Conservation (phyloP, 768 basidiomycete genomes). For the Naganishia kalamii region DNA sequence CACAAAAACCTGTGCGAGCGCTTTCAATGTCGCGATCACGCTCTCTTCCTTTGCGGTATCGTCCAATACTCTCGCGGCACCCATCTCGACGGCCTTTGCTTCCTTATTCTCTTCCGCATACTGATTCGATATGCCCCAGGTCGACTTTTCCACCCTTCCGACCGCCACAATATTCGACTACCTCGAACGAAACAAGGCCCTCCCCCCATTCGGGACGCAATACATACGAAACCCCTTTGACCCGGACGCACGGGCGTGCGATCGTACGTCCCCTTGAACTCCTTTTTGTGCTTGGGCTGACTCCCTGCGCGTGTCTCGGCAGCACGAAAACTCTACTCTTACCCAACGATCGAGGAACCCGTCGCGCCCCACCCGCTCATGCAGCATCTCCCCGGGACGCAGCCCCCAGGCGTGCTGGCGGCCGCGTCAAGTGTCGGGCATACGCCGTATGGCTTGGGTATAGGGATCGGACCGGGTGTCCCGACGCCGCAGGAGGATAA, state of each 20-base stretch:
- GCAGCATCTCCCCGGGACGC: conserved; percentile 10
- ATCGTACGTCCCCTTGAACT: conserved; percentile 4
- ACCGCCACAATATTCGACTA: conserved; percentile 8
- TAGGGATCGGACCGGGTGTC: background rate
- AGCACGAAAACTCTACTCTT: conserved; percentile 15
- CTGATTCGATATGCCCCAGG: background rate
- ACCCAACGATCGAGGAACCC: conserved; percentile 12
- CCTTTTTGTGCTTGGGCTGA: background rate
- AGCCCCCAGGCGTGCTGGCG: background rate
- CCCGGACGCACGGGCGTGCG: background rate
- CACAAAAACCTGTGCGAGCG: too few species aligned
- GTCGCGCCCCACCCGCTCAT: conserved; percentile 11
- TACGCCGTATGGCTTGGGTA: conserved; percentile 1
- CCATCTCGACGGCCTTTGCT: too few species aligned
- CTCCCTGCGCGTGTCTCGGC: background rate
- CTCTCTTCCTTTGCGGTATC: too few species aligned
- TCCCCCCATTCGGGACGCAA: conserved; percentile 17
- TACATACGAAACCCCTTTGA: conserved; percentile 15
- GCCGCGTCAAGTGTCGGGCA: background rate
- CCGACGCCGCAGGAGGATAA: conserved; percentile 1
- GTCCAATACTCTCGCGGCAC: too few species aligned
- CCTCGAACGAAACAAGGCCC: conserved; percentile 21
- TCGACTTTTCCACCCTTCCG: conserved; percentile 14
- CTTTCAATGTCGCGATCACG: too few species aligned
- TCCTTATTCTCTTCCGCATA: too few species aligned